phyloP scores from a whole-genome alignment of 2,329 filamentous ascomycete species.

The Zasmidium citrigriseum region DNA sequence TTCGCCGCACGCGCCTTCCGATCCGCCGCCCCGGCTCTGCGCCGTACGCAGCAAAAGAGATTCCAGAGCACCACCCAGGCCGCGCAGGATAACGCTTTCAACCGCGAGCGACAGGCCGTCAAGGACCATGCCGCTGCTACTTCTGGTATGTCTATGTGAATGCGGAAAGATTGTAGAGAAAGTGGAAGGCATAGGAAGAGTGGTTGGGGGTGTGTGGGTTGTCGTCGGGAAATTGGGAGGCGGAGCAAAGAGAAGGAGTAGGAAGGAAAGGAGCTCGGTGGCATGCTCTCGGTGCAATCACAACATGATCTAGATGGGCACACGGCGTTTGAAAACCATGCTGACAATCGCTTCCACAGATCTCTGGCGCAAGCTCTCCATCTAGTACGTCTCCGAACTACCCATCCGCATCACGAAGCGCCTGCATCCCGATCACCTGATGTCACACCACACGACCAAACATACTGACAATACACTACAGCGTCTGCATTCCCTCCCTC shows the following conservation, averaged over 20 bases:
- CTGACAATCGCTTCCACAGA: conserved; percentile 53
- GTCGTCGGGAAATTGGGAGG: neutral
- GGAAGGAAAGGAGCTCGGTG: neutral
- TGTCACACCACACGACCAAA: neutral
- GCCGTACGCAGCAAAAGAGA: conserved; percentile 28
- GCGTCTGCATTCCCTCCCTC: conserved; percentile 70
- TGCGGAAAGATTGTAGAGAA: neutral
- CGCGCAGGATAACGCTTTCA: conserved; percentile 82
- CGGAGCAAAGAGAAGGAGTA: neutral
- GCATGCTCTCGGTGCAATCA: neutral
- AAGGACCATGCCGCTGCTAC: conserved; percentile 86
- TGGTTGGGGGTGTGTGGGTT: neutral
- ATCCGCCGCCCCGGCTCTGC: conserved; percentile 27
- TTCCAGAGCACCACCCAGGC: conserved; percentile 48
- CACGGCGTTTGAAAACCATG: neutral
- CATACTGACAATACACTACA: conserved; percentile 17
- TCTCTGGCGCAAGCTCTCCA: conserved; percentile 91
- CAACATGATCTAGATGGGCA: neutral
- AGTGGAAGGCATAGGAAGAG: neutral
- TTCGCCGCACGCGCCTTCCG: conserved; percentile 30
- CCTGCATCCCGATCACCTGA: neutral
- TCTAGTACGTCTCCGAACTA: conserved; percentile 71
- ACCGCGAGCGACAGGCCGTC: conserved; percentile 85
- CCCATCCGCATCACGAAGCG: neutral
- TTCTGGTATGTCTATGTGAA: conserved; percentile 64